Evolutionary conservation across 2,329 filamentous ascomycete genomes (phyloP), one percentile per base, ranked within the genome.

Genomic region (Corynespora cassiicola): DNA sequence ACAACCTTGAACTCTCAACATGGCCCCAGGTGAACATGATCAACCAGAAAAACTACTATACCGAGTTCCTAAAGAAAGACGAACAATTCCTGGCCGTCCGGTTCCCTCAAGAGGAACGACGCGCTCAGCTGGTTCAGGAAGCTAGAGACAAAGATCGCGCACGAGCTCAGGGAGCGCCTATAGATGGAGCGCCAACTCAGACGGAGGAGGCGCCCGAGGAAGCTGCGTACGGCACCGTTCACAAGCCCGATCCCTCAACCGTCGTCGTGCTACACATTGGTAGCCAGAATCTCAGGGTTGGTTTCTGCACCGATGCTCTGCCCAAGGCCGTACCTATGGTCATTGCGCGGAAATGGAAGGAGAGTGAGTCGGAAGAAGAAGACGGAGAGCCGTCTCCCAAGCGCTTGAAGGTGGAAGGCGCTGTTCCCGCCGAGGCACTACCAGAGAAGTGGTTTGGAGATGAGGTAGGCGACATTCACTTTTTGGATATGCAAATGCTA

Each of bases 61-160:
- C 90, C 45, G 94, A 99, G 65, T 99, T 96, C 59, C 88, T 99
- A 73, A 99, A 99, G 75, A 87, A 92, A 61, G 94, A 99, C 75
- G 94, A 97, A 60, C 94, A 99, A 73, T 85, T 95, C 43, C 83
- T 99, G 21, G 90, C 92, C 9, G 82, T 92, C 39, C 85, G 94
- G 59, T 80, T 95, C 11, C 90, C 95, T 58, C 87, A 85, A 69
- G 94, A 99, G 67, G 90, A 92, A 55, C 86, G 84, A 33, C 81
- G 90, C 52, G 90, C 94, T 48, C 82, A 84, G 45, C 86, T 96
- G 68, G 85, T 94, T 22, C 89, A 91, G 68, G 86, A 79, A 40
- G 90, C 90, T 16, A 90, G 94, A 64, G 92, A 96, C 59, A 84
- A 87, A 55, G 92, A 96, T 63, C 83, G 91, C 55, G 87, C 87